These are phyloP conservation scores for Elsinoe arachidis DNA, from an alignment of 2,329 filamentous ascomycete species.

Conservation along the genomic window DNA sequence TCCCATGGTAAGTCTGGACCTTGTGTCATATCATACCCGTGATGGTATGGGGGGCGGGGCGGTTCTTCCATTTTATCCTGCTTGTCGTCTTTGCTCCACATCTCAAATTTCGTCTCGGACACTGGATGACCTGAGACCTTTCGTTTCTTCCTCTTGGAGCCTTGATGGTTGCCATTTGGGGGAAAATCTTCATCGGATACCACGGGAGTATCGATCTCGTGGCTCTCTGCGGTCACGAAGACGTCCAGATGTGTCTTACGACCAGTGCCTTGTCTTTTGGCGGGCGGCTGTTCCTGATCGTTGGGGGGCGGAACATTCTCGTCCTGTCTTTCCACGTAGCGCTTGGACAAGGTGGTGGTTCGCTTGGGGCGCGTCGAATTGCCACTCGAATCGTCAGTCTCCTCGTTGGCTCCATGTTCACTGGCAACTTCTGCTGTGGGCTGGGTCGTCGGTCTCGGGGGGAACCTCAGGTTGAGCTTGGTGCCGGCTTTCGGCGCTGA, in stretches of 20 bases:
- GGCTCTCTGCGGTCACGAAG: background rate
- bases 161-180: background rate
- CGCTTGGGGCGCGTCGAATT: background rate
- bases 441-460: background rate
- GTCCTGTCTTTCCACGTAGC: background rate
- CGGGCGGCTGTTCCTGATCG: background rate
- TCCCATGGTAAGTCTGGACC: slow-evolving; percentile 26
- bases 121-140: background rate
- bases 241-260: background rate
- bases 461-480: background rate
- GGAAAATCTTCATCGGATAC: background rate
- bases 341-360: background rate
- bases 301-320: background rate
- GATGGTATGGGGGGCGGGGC: background rate
- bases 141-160: background rate
- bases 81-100: background rate
- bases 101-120: background rate
- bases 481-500: background rate
- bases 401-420: background rate
- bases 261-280: background rate
- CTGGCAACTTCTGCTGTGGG: background rate
- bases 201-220: background rate
- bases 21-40: background rate
- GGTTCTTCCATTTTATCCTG: background rate
- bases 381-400: no score